These are phyloP conservation scores for Fusarium virguliforme DNA, from an alignment of 2,329 filamentous ascomycete genomes.

Conservation along the genomic window DNA sequence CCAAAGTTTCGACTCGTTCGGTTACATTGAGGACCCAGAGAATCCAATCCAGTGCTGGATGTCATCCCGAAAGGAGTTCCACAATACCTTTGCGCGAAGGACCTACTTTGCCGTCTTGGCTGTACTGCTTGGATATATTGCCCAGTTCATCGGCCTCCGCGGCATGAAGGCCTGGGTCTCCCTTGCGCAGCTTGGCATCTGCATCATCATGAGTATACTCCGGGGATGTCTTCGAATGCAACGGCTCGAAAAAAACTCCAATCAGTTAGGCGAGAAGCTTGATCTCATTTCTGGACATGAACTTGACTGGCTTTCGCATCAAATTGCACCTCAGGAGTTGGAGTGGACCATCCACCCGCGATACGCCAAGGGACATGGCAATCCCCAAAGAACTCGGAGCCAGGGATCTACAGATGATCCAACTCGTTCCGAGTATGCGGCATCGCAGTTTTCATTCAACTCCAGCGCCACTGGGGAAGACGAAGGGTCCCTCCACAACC, in stretches of 20 bases:
- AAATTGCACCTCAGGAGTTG: not conserved
- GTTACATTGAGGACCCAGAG: slow-evolving; percentile 27
- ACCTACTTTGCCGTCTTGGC: not conserved
- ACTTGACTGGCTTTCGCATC: not conserved
- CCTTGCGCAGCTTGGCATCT: not conserved
- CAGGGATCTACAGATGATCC: not conserved
- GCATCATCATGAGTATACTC: not conserved
- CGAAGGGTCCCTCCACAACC: not conserved
- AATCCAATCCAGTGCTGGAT: not conserved
- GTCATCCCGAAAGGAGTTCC: not conserved
- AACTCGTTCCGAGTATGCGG: not conserved
- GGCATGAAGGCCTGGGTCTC: slow-evolving; percentile 6
- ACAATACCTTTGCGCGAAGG: not conserved
- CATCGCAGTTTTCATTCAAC: not conserved
- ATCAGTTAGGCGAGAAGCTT: not conserved
- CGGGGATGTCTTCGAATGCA: not conserved
- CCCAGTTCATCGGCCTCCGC: slow-evolving; percentile 1
- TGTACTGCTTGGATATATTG: not conserved
- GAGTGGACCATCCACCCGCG: not conserved
- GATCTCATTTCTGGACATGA: not conserved
- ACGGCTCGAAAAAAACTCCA: not conserved
- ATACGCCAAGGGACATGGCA: not conserved
- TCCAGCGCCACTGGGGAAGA: not conserved
- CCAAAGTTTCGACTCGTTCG: slow-evolving; percentile 48
- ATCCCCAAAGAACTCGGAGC: no score